Evolutionary conservation across 495 filamentous ascomycete species (phyloP), one percentile per base, ranked within the genome.

Genomic region (Neurospora hispaniola): DNA sequence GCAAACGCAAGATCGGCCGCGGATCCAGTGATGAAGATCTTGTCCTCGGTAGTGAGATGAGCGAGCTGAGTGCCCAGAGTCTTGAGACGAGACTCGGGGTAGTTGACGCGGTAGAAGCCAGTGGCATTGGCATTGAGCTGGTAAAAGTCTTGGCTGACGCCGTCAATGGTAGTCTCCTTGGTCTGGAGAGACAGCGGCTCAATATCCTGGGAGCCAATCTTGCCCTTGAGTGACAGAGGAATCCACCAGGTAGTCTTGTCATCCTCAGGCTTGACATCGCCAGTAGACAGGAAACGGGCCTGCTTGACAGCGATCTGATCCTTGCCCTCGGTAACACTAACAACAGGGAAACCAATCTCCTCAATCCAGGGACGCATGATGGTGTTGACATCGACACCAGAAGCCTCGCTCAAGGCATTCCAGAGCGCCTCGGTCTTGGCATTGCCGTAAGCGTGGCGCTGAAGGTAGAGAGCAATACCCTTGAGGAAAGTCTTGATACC

Each of bases 201-300:
- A 42, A 86, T 77, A 18, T 83, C 84, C 72, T 85, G 72, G 9
- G 86, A 82, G n/a, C 84, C 85, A 27, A 84, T 79, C 74, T 90
- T 86, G 70, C 88, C 85, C 77, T 90, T 91, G 62, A 99, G 84
- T 31, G 91, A 90, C 16, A 98, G 86, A 20, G 96, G 96, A 76
- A 98, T 88, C 94, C 96, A 98, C 96, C 96, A 99, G n/a, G 87
- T 89, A 2, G 93, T 97, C 78, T 91, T 80, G 80, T 99, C 94
- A 71, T 99, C 96, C 72, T 92, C 89, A 2, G 90, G 85, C 78
- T 89, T 90, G 62, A 91, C 90, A 80, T 98, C 96, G 16, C 96
- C 96, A 40, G 93, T 94, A 48, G 90, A 91, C 18, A 99, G 85
- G 86, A 97, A 99, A 72, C 96, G 91, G 59, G 85, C 89, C 81